A percentile compares a stretch with the other conserved stretches of the same genome.
phyloP scores from a whole-genome alignment of 495 filamentous ascomycete genomes.

The Elasticomyces elasticus region DNA sequence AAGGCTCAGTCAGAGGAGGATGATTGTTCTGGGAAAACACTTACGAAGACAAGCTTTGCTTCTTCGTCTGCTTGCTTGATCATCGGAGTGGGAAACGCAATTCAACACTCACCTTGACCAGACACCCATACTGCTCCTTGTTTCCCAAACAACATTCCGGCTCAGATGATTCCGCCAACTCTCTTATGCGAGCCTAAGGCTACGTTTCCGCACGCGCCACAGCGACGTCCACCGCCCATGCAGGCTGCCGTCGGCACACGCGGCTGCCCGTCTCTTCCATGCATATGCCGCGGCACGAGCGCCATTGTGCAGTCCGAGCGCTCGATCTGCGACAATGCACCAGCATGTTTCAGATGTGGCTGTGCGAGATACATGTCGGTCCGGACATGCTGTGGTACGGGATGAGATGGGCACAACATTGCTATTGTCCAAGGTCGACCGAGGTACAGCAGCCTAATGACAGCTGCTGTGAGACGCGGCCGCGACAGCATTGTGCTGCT shows the following conservation, averaged over 20 bases:
- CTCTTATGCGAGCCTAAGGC: background rate
- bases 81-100: background rate
- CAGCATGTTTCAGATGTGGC: background rate
- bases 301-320: background rate
- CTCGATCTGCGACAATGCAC: background rate
- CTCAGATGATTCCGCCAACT: background rate
- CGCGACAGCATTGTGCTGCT: background rate
- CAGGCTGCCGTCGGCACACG: background rate
- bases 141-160: background rate
- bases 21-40: background rate
- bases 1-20: background rate
- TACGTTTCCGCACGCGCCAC: background rate
- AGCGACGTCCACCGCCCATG: background rate
- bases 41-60: background rate
- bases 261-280: background rate
- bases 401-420: background rate
- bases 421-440: slow-evolving; percentile 1
- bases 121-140: background rate
- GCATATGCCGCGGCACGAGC: background rate
- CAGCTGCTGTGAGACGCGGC: background rate
- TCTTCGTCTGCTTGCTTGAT: background rate
- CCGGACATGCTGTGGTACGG: background rate
- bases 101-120: background rate
- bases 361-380: background rate
- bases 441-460: background rate